Evolutionary conservation across 192 early-diverging fungal genomes (phyloP).

Genomic region (Thamnidium elegans): DNA sequence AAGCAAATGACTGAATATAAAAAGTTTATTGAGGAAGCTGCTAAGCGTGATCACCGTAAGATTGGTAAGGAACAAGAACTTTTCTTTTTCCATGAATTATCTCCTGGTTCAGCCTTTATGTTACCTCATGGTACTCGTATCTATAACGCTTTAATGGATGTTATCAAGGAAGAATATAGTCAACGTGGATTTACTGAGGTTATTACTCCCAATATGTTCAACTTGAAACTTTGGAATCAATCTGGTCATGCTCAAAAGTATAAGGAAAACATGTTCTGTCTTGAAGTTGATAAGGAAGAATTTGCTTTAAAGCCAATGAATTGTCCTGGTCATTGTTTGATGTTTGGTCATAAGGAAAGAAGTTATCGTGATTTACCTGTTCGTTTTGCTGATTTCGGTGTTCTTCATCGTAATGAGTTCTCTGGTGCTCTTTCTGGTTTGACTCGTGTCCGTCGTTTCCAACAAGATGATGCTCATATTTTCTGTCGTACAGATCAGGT

Average conservation of each 20-base stretch:
- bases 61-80: conserved; percentile 97
- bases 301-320: conserved; percentile 99
- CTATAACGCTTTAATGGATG: conserved; percentile 92
- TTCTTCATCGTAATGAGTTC: conserved; percentile 91
- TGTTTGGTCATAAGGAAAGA: conserved; percentile 90
- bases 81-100: conserved; percentile 96
- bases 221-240: conserved; percentile 94
- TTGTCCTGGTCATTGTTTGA: conserved; percentile 97
- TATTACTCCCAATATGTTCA: conserved; percentile 98
- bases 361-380: conserved; percentile 96
- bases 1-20: conserved; percentile 97
- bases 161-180: conserved; percentile 87
- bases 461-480: conserved; percentile 99
- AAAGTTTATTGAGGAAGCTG: conserved; percentile 93
- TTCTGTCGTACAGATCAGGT: conserved; percentile 89
- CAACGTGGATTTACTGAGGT: conserved; percentile 96
- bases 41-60: conserved; percentile 95
- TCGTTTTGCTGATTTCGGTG: conserved; percentile 96
- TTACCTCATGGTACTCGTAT: conserved; percentile 94
- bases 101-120: conserved; percentile 92
- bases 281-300: conserved; percentile 95
- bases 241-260: conserved; percentile 97
- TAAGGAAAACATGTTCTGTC: conserved; percentile 94
- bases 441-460: conserved; percentile 97
- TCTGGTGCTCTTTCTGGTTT: conserved; percentile 92